These are phyloP conservation scores for Physcomitrellopsis africana DNA, from an alignment of 225 moss, liverwort and hornwort species.

Conservation along the genomic window DNA sequence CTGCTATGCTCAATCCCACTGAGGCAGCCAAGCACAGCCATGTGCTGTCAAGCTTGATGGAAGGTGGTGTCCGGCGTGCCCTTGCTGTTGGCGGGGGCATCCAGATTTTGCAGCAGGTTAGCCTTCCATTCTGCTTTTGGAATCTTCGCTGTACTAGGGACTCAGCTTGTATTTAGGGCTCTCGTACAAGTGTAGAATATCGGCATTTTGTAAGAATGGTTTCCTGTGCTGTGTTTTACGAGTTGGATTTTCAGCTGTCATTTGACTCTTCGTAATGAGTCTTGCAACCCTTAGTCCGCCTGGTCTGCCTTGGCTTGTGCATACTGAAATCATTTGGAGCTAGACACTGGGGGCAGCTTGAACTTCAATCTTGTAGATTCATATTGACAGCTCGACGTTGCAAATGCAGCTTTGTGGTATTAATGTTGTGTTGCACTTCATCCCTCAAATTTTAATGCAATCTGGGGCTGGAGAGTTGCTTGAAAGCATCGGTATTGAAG, in stretches of 20 bases:
- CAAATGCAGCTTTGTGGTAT: slow-evolving; percentile 83
- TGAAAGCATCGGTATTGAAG: slow-evolving; percentile 68
- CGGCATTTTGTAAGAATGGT: no score
- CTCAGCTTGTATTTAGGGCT: no score
- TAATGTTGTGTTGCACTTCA: slow-evolving; percentile 90
- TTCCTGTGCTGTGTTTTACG: no score
- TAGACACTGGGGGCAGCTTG: background rate
- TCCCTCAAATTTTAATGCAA: slow-evolving; percentile 93
- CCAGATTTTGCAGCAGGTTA: slow-evolving; percentile 91
- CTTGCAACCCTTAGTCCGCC: background rate
- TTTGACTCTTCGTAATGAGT: background rate
- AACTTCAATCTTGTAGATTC: background rate
- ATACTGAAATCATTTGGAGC: background rate
- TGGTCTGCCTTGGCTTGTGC: no score
- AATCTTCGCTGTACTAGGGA: no score
- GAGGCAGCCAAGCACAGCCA: slow-evolving; percentile 75
- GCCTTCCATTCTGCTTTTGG: background rate
- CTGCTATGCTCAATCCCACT: slow-evolving; percentile 82
- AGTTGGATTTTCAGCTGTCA: no score
- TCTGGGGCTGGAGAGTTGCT: slow-evolving; percentile 87
- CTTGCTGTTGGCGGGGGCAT: slow-evolving; percentile 81
- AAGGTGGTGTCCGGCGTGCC: slow-evolving; percentile 86
- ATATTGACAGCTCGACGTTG: slow-evolving; percentile 21
- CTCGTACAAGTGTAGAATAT: no score
- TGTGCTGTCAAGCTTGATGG: slow-evolving; percentile 66